Conservation (phyloP, 2,329 filamentous ascomycete species). For the Cercospora janseana region DNA sequence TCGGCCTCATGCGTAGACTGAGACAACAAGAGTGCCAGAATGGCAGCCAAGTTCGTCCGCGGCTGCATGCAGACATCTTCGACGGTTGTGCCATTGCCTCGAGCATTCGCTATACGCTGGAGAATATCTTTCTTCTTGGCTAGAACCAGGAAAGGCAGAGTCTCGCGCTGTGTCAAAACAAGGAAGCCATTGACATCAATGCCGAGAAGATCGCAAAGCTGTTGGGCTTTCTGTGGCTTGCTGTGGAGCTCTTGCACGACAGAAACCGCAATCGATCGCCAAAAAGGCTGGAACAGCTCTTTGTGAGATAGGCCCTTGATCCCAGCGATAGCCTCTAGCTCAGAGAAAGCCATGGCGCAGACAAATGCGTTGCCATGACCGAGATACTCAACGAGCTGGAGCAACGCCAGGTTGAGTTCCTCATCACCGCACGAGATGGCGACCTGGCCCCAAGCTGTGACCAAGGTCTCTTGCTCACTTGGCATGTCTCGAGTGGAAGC, state of each 20-base stretch:
- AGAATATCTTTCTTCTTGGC: conserved; percentile 75
- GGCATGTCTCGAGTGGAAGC: conserved; percentile 68
- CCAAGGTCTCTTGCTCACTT: conserved; percentile 75
- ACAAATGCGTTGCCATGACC: conserved; percentile 78
- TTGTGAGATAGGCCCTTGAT: conserved; percentile 56
- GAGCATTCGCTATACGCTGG: conserved; percentile 72
- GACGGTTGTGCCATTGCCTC: conserved; percentile 50
- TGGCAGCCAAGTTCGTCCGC: conserved; percentile 56
- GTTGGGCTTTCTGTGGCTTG: conserved; percentile 76
- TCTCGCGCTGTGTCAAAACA: conserved; percentile 71
- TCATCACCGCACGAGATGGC: conserved; percentile 73
- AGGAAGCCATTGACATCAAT: conserved; percentile 74
- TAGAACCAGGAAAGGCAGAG: conserved; percentile 82
- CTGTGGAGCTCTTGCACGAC: conserved; percentile 77
- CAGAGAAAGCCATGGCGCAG: conserved; percentile 77
- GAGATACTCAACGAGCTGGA: conserved; percentile 81
- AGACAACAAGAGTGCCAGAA: conserved; percentile 57
- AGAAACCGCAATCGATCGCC: conserved; percentile 78
- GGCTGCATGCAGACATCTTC: conserved; percentile 63
- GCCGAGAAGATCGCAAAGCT: conserved; percentile 76
- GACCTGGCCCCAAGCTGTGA: conserved; percentile 82
- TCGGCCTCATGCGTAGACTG: conserved; percentile 65
- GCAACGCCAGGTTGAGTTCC: conserved; percentile 80
- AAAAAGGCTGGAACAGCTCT: conserved; percentile 76
- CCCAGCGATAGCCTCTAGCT: conserved; percentile 71